phyloP scores from a whole-genome alignment of 306 rosid species.

The Casuarina cunninghamiana region DNA sequence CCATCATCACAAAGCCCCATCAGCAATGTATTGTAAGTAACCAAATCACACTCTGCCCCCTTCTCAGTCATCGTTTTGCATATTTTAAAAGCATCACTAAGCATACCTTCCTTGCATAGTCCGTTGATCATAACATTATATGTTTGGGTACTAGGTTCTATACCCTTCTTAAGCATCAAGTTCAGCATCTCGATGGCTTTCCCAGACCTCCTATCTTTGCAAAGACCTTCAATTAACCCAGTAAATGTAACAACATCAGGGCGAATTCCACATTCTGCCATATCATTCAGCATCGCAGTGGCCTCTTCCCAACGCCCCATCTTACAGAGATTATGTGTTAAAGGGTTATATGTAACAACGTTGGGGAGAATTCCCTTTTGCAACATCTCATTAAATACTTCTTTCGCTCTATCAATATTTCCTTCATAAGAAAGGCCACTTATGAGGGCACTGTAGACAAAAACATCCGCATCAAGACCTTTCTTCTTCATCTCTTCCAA shows the following conservation, averaged over 20 bases:
- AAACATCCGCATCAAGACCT: conserved; percentile 56
- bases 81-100: conserved; percentile 52
- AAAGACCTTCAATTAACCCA: conserved; percentile 68
- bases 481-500: conserved; percentile 64
- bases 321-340: conserved; percentile 64
- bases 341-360: conserved; percentile 60
- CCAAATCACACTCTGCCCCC: conserved; percentile 66
- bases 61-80: conserved; percentile 60
- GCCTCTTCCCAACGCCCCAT: conserved; percentile 66
- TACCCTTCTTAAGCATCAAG: conserved; percentile 60
- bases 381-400: conserved; percentile 64
- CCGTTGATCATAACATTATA: conserved; percentile 74
- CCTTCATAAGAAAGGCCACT: conserved; percentile 58
- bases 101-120: conserved; percentile 65
- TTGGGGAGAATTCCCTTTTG: conserved; percentile 57
- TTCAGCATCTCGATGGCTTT: conserved; percentile 54
- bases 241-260: conserved; percentile 69
- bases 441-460: conserved; percentile 53
- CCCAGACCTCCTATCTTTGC: conserved; percentile 54
- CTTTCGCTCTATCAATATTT: conserved; percentile 46
- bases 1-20: conserved; percentile 55
- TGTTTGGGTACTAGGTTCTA: conserved; percentile 59
- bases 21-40: conserved; percentile 69
- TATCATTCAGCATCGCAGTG: conserved; percentile 50
- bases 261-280: conserved; percentile 47